These are phyloP conservation scores for Rhodotorula toruloides DNA, from an alignment of 768 basidiomycete genomes.

Conservation along the genomic window DNA sequence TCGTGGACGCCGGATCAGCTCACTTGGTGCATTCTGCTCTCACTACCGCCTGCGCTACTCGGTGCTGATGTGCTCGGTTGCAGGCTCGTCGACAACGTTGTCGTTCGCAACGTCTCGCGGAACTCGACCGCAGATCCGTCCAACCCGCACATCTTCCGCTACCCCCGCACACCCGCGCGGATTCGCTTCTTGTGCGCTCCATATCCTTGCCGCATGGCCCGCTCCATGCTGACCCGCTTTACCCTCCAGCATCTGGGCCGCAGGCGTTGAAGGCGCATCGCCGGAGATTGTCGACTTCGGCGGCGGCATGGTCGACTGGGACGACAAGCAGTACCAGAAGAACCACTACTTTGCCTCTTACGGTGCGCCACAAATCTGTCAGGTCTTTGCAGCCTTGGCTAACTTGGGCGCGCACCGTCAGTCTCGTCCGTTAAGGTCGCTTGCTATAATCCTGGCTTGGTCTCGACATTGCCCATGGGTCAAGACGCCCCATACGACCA, in stretches of 20 bases:
- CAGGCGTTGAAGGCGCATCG: slow-evolving; percentile 35
- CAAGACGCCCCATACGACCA: no score
- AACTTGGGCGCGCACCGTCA: not conserved
- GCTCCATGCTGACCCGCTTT: fast-evolving
- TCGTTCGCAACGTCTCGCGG: slow-evolving; percentile 40
- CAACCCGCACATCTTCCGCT: slow-evolving; percentile 25
- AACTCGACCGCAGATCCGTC: slow-evolving; percentile 8
- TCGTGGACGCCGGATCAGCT: slow-evolving; percentile 24
- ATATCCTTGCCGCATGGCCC: no score
- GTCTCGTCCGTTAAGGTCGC: slow-evolving; percentile 15
- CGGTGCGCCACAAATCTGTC: slow-evolving; percentile 4
- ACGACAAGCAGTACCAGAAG: slow-evolving; percentile 33
- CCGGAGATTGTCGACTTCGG: slow-evolving; percentile 43
- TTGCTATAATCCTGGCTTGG: slow-evolving; percentile 11
- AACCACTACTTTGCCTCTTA: slow-evolving; percentile 43
- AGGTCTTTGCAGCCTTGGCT: not conserved
- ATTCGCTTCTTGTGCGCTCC: slow-evolving; percentile 41
- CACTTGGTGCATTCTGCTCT: slow-evolving; percentile 2
- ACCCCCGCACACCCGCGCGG: slow-evolving; percentile 45
- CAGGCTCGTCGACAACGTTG: slow-evolving; percentile 34
- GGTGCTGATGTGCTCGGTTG: not conserved
- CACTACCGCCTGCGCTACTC: fast-evolving
- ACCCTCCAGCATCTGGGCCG: slow-evolving; percentile 42
- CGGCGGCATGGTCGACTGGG: slow-evolving; percentile 44
- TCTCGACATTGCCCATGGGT: not conserved